Percentiles rank a stretch among this genome's conserved stretches.
Evolutionary conservation across 345 rosid species (phyloP).

Genomic region (Eucalyptus paniculata): DNA sequence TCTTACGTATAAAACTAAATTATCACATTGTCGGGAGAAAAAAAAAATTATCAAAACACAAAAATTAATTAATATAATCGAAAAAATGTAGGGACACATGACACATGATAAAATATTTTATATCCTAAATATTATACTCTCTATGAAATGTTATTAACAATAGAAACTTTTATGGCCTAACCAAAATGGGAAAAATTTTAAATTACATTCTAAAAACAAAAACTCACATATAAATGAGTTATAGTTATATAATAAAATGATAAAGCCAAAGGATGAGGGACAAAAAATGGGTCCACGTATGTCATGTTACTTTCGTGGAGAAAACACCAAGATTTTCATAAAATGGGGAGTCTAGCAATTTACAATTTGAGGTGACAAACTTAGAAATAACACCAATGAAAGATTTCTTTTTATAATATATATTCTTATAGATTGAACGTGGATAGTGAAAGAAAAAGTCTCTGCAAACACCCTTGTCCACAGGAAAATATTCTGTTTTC

Average conservation of each 20-base stretch:
- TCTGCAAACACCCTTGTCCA: neutral
- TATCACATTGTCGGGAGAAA: neutral
- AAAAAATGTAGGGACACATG: neutral
- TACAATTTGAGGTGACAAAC: neutral
- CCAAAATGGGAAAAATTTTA: neutral
- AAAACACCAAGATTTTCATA: neutral
- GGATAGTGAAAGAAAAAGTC: neutral
- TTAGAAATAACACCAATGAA: neutral
- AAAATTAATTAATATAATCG: too few relatives aligned
- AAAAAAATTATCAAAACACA: neutral
- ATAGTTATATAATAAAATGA: too few relatives aligned
- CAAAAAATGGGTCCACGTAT: too few relatives aligned
- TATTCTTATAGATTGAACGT: neutral
- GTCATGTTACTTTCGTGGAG: neutral
- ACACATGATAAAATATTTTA: neutral
- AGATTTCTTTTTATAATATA: neutral
- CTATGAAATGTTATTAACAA: neutral
- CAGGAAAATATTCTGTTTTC: too few relatives aligned
- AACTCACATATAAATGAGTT: neutral
- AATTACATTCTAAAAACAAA: neutral
- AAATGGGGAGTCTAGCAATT: neutral
- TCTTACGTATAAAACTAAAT: neutral
- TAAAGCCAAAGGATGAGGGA: too few relatives aligned
- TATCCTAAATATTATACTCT: too few relatives aligned
- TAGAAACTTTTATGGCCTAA: neutral